A percentile compares a stretch with the other conserved stretches of the same genome.
These are phyloP conservation scores for Fusarium sacchari DNA, from an alignment of 2,329 filamentous ascomycete species.

Conservation along the genomic window DNA sequence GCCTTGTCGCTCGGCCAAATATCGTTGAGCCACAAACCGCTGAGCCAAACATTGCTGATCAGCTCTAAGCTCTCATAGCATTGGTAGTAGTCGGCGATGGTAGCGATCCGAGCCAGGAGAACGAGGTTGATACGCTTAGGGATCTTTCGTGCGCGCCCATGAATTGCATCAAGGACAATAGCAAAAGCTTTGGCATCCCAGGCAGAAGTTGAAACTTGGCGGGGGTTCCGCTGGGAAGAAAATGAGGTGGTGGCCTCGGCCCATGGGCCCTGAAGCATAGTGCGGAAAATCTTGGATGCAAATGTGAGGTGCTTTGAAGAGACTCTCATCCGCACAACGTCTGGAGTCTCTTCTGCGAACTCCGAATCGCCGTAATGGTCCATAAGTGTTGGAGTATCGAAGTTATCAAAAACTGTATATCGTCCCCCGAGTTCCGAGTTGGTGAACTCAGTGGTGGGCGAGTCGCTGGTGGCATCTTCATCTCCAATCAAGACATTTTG, in stretches of 20 bases:
- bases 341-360: accelerated
- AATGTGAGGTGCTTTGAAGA: accelerated
- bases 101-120: not conserved
- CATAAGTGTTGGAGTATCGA: not conserved
- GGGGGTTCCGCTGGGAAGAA: not conserved
- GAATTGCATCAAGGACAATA: not conserved
- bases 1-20: too few species aligned
- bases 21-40: not conserved
- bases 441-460: not conserved
- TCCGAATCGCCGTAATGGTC: not conserved
- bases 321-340: accelerated
- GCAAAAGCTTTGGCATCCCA: not conserved
- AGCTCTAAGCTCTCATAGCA: not conserved
- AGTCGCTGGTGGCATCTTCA: not conserved
- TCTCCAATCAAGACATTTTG: not conserved
- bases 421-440: not conserved
- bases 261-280: not conserved
- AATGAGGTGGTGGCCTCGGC: not conserved
- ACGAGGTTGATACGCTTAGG: not conserved
- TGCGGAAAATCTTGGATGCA: not conserved
- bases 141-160: not conserved
- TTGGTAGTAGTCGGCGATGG: constrained; percentile 17
- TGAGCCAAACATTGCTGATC: not conserved
- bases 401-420: accelerated
- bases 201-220: not conserved